Evolutionary conservation across 352 stramenopile genomes (phyloP), one percentile per base, ranked within the genome.

Genomic region (Phytophthora pinifolia): DNA sequence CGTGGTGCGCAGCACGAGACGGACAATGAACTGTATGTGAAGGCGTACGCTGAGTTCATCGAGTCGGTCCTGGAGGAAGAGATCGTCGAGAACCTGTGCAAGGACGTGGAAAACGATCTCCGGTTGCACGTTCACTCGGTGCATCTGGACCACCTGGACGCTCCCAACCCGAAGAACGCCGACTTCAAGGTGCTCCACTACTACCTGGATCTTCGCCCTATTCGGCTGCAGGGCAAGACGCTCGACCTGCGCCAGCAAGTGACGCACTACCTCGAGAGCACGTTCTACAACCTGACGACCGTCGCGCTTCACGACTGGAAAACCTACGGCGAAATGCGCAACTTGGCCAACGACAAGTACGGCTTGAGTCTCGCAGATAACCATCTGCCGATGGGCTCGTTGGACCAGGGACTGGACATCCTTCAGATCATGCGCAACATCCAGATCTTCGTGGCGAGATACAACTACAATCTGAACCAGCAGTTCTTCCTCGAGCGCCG

Each of bases 341-440:
- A 92, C 29, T 70, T 98, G 9, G 93, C 92, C 17, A 89, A 94
- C 48, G 88, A 97, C 69, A 97, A 96, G 67, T 98, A 96, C 54
- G 87, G 90, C 15, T 66, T 98, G 17, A 80, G 83, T 35, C 62
- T 98, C 9, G 71, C 81, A 12, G 94, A 98, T 57, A 96, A 96
- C 48, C 85, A 89, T 56, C 70, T 98, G 47, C 95, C 95, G 0
- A 97, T 98, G 88, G 94, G 92, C 4, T 94, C 76, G 20, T 67
- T 98, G 7, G 91, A 98, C 57, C 82, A 94, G 57, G 89, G 88
- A 8, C 60, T 98, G 29, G 92, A 98, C 65, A 90, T 98, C 39
- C 66, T 98, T 17, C 89, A 98, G 66, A 97, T 98, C 64, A 97
- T 98, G 90, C 88, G 92, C 44, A 97, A 98, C 65, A 97, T 98